These are phyloP conservation scores for Blastobotrys attinorum DNA, from an alignment of 805 yeast species.

Conservation along the genomic window DNA sequence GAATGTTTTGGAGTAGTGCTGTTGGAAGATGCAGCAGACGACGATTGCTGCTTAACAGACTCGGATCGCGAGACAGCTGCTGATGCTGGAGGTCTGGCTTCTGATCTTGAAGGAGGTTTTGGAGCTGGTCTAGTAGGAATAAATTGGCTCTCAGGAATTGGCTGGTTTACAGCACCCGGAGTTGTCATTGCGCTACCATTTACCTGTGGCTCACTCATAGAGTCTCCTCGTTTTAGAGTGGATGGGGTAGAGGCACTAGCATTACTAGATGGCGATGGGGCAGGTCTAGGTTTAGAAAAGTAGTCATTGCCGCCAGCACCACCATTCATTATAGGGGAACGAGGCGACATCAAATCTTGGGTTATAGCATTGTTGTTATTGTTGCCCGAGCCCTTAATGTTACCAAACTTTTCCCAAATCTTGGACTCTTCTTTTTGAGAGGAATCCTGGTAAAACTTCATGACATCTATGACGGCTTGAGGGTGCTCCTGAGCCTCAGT, in stretches of 20 bases:
- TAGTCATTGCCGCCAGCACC: constrained; percentile 1
- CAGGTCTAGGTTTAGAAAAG: constrained; percentile 5
- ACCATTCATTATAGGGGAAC: constrained; percentile 11
- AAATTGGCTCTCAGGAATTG: constrained; percentile 10
- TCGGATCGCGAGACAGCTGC: background rate
- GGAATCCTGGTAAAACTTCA: constrained; percentile 55
- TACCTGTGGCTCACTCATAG: background rate
- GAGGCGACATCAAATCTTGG: constrained; percentile 4
- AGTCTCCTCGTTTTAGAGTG: background rate
- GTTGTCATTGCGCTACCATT: constrained; percentile 4
- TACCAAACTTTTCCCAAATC: constrained; percentile 25
- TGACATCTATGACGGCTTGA: constrained; percentile 87
- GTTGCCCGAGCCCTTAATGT: constrained; percentile 13
- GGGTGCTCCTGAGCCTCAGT: constrained; percentile 89
- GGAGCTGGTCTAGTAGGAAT: constrained; percentile 28
- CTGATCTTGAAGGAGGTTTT: constrained; percentile 20
- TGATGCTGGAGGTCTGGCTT: constrained; percentile 3
- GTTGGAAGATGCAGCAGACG: background rate
- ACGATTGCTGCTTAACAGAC: background rate
- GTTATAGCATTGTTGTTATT: no score
- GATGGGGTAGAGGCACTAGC: background rate
- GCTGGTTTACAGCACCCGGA: constrained; percentile 2
- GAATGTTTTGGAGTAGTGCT: background rate
- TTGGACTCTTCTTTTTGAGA: constrained; percentile 19
- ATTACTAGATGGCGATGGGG: constrained; percentile 1